Percentiles rank a stretch among this genome's conserved stretches.
Conservation (phyloP, 208 protist genomes). For the Leishmania braziliensis region DNA sequence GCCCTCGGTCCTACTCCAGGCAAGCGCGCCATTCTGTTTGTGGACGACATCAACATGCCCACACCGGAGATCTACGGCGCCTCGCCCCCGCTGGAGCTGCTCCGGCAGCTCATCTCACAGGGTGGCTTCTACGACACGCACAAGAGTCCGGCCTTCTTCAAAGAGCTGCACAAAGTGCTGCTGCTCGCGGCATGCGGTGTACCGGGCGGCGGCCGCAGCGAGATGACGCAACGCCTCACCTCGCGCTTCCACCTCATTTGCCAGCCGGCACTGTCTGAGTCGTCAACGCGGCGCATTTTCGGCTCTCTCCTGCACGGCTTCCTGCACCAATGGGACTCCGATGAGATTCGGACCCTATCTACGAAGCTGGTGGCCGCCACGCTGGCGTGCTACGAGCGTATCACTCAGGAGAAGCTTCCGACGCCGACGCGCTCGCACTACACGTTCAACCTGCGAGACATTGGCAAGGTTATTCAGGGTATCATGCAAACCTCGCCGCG, state of each 20-base stretch:
- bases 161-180: constrained; percentile 90
- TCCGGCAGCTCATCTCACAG: constrained; percentile 95
- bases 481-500: constrained; percentile 90
- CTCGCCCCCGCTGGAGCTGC: constrained; percentile 94
- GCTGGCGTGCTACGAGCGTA: constrained; percentile 94
- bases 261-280: constrained; percentile 90
- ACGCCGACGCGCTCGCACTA: constrained; percentile 98
- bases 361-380: constrained; percentile 92
- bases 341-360: constrained; percentile 53
- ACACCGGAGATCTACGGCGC: constrained; percentile 94
- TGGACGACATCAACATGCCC: constrained; percentile 98
- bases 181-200: constrained; percentile 93
- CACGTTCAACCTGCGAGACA: constrained; percentile 99
- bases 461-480: constrained; percentile 97
- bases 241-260: constrained; percentile 94
- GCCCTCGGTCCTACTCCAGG: constrained; percentile 88
- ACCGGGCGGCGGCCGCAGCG: constrained; percentile 95
- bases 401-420: constrained; percentile 94
- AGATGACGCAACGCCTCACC: constrained; percentile 92
- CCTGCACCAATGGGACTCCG: constrained; percentile 61
- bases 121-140: constrained; percentile 94
- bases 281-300: constrained; percentile 94
- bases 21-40: constrained; percentile 91
- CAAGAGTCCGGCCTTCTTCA: constrained; percentile 92
- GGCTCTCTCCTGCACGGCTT: constrained; percentile 95